These are phyloP conservation scores for Angophora floribunda DNA, from an alignment of 345 rosid genomes.

Conservation along the genomic window DNA sequence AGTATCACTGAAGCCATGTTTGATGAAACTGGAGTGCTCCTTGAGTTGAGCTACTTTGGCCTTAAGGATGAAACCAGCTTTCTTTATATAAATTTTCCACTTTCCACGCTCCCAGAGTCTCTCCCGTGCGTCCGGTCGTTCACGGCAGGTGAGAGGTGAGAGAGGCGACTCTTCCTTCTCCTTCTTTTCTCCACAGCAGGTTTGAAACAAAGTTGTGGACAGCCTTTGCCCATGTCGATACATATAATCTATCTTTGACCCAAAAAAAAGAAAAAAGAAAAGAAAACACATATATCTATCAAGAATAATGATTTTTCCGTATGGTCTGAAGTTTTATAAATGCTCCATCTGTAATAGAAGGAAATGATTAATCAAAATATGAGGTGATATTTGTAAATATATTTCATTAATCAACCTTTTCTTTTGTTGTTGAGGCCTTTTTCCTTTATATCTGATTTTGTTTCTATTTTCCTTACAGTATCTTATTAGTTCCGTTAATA, in stretches of 20 bases:
- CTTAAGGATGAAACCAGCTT: background rate
- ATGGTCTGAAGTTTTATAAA: background rate
- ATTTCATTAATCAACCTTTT: too few species aligned
- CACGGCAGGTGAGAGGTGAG: background rate
- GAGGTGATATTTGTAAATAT: background rate
- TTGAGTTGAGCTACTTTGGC: background rate
- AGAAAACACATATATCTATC: too few species aligned
- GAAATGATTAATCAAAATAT: background rate
- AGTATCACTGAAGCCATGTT: background rate
- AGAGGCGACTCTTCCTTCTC: background rate
- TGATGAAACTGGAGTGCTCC: background rate
- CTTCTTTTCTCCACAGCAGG: background rate
- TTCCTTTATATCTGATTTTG: background rate
- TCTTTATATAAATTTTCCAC: background rate
- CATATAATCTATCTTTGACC: background rate
- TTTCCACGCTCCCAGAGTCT: background rate
- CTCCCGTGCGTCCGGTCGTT: background rate
- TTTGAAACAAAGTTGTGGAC: background rate
- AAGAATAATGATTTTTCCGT: background rate
- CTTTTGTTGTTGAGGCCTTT: background rate
- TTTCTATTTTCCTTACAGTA: background rate
- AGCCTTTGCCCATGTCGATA: background rate
- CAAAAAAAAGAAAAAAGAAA: too few species aligned
- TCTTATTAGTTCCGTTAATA: background rate
- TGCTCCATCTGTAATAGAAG: background rate